These are phyloP conservation scores for Delphinella strobiligena DNA, from an alignment of 2,329 filamentous ascomycete genomes.

Conservation along the genomic window DNA sequence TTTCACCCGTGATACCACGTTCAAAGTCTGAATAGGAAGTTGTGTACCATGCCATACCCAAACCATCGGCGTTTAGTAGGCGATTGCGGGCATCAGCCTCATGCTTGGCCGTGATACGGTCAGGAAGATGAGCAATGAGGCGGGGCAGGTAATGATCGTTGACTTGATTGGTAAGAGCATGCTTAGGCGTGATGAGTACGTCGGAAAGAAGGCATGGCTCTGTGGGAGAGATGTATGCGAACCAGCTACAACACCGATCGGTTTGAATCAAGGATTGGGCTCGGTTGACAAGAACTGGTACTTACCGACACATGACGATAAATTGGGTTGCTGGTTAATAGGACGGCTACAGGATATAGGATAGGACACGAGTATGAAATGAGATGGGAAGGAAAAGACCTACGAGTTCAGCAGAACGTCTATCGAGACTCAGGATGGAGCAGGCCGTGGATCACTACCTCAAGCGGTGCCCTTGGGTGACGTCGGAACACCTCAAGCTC, in stretches of 20 bases:
- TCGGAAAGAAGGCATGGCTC: slow-evolving; percentile 45
- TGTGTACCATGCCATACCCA: slow-evolving; percentile 45
- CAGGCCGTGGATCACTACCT: too few relatives aligned
- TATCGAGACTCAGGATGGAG: too few relatives aligned
- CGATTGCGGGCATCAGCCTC: slow-evolving; percentile 38
- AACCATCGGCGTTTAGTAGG: slow-evolving; percentile 43
- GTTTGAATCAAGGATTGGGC: background rate
- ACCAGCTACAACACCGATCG: slow-evolving; percentile 36
- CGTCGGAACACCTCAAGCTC: too few relatives aligned
- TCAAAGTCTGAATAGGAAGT: slow-evolving; percentile 30
- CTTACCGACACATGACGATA: slow-evolving; percentile 24
- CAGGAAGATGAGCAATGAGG: slow-evolving; percentile 32
- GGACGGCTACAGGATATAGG: background rate
- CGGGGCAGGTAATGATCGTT: slow-evolving; percentile 42
- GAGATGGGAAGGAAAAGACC: background rate
- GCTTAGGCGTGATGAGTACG: slow-evolving; percentile 36
- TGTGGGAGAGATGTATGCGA: slow-evolving; percentile 40
- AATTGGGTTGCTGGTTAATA: slow-evolving; percentile 6
- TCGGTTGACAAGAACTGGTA: background rate
- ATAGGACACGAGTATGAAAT: background rate
- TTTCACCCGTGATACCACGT: slow-evolving; percentile 15
- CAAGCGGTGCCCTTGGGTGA: too few relatives aligned
- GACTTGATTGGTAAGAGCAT: slow-evolving; percentile 34
- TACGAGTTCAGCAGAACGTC: background rate
- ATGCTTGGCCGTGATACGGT: slow-evolving; percentile 27